phyloP scores from a whole-genome alignment of 495 filamentous ascomycete genomes.

The Penicillium lividum region DNA sequence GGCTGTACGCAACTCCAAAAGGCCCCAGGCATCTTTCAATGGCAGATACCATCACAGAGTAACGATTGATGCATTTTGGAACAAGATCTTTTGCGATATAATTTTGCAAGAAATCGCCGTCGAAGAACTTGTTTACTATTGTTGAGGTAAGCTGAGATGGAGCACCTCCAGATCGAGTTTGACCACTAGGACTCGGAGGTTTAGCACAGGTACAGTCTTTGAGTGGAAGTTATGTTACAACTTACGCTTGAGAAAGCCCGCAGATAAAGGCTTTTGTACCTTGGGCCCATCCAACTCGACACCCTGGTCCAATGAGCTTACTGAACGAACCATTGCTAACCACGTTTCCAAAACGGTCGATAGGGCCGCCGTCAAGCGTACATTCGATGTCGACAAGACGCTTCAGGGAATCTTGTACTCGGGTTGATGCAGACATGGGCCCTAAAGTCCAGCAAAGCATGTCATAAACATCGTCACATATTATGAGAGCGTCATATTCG shows the following conservation, averaged over 20 bases:
- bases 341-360: slow-evolving; percentile 59
- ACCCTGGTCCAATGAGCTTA: slow-evolving; percentile 68
- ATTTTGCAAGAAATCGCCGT: slow-evolving; percentile 6
- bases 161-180: slow-evolving; percentile 66
- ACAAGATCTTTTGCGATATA: background rate
- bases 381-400: slow-evolving; percentile 68
- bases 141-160: slow-evolving; percentile 67
- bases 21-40: background rate
- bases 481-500: slow-evolving; percentile 62
- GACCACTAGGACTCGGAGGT: slow-evolving; percentile 53
- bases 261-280: slow-evolving; percentile 54
- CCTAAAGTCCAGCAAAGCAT: slow-evolving; percentile 59
- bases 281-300: slow-evolving; percentile 73
- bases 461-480: slow-evolving; percentile 79
- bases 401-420: slow-evolving; percentile 38
- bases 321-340: slow-evolving; percentile 73
- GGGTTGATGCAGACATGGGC: background rate
- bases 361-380: slow-evolving; percentile 39
- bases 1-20: background rate
- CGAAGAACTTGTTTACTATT: slow-evolving; percentile 58
- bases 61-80: background rate
- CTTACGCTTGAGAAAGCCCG: slow-evolving; percentile 50
- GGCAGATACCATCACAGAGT: background rate
- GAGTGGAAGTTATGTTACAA: background rate
- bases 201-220: background rate